Percentiles rank a stretch among this genome's conserved stretches.
phyloP scores from a whole-genome alignment of 164 flowering plant genomes.

The Protea cynaroides region DNA sequence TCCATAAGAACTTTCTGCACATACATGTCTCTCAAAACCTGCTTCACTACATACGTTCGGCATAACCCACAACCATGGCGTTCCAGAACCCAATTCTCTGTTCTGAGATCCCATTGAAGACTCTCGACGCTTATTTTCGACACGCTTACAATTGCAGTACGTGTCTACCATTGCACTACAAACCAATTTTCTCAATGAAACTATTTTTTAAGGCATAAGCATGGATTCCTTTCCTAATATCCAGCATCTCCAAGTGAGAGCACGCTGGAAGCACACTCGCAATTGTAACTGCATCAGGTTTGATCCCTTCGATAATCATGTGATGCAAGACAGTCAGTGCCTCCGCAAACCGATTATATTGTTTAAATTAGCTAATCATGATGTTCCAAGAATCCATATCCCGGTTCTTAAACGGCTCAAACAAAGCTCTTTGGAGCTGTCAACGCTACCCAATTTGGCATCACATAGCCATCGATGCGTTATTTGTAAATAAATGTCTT shows the following conservation, averaged over 20 bases:
- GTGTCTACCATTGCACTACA: constrained; percentile 67
- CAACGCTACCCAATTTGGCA: constrained; percentile 49
- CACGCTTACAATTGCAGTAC: no score
- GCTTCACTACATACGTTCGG: constrained; percentile 52
- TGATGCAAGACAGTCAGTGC: constrained; percentile 37
- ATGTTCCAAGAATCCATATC: constrained; percentile 82
- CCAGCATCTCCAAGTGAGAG: constrained; percentile 55
- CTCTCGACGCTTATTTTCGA: constrained; percentile 38
- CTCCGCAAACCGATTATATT: constrained; percentile 47
- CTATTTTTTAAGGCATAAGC: constrained; percentile 50
- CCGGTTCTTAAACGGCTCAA: constrained; percentile 39
- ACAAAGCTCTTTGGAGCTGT: constrained; percentile 36
- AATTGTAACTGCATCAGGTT: constrained; percentile 65
- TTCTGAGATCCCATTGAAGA: constrained; percentile 41
- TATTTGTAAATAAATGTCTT: constrained; percentile 47
- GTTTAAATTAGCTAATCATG: constrained; percentile 51
- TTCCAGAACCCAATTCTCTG: constrained; percentile 57
- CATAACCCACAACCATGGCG: constrained; percentile 79
- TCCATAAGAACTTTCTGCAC: constrained; percentile 84
- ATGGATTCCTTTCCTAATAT: constrained; percentile 62
- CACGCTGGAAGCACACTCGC: constrained; percentile 79
- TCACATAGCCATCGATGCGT: constrained; percentile 79
- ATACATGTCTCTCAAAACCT: constrained; percentile 47
- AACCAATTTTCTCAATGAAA: constrained; percentile 55
- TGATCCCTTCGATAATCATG: constrained; percentile 45